phyloP scores from a whole-genome alignment of 805 yeast genomes.

The Ogataea siamensis region DNA sequence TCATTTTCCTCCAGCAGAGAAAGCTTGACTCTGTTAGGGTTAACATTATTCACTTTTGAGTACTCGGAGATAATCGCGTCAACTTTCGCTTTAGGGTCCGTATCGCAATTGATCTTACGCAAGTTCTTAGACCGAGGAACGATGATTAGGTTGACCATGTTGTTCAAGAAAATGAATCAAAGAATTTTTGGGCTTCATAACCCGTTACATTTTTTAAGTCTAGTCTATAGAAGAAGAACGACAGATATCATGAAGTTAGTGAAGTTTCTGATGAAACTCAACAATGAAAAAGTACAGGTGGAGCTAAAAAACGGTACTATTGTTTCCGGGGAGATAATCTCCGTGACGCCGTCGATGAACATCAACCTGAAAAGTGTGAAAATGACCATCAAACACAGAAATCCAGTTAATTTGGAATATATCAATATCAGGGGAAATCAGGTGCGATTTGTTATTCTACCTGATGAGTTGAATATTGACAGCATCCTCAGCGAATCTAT shows the following conservation, averaged over 20 bases:
- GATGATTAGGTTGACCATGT: slow-evolving; percentile 48
- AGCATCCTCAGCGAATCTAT: slow-evolving; percentile 53
- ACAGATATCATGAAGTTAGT: slow-evolving; percentile 55
- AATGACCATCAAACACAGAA: slow-evolving; percentile 69
- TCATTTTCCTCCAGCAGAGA: slow-evolving; percentile 37
- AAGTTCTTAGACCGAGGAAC: slow-evolving; percentile 61
- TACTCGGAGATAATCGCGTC: slow-evolving; percentile 39
- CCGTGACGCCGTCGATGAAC: slow-evolving; percentile 91
- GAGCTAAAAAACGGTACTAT: slow-evolving; percentile 90
- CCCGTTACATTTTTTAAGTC: slow-evolving; percentile 2
- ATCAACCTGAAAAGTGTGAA: slow-evolving; percentile 76
- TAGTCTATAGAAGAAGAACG: neutral
- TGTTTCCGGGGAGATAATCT: slow-evolving; percentile 76
- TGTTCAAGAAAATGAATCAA: slow-evolving; percentile 3
- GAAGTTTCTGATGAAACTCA: slow-evolving; percentile 77
- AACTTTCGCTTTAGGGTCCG: slow-evolving; percentile 35
- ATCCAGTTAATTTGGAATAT: slow-evolving; percentile 67
- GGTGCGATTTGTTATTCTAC: slow-evolving; percentile 76
- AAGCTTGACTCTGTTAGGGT: slow-evolving; percentile 55
- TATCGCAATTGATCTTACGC: slow-evolving; percentile 45
- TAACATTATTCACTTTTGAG: slow-evolving; percentile 39
- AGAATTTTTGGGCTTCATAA: slow-evolving; percentile 16
- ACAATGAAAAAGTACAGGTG: slow-evolving; percentile 82
- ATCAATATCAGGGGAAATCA: slow-evolving; percentile 88
- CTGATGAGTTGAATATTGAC: slow-evolving; percentile 81